These are phyloP conservation scores for Lomentospora prolificans DNA, from an alignment of 2,329 filamentous ascomycete species.

Conservation along the genomic window DNA sequence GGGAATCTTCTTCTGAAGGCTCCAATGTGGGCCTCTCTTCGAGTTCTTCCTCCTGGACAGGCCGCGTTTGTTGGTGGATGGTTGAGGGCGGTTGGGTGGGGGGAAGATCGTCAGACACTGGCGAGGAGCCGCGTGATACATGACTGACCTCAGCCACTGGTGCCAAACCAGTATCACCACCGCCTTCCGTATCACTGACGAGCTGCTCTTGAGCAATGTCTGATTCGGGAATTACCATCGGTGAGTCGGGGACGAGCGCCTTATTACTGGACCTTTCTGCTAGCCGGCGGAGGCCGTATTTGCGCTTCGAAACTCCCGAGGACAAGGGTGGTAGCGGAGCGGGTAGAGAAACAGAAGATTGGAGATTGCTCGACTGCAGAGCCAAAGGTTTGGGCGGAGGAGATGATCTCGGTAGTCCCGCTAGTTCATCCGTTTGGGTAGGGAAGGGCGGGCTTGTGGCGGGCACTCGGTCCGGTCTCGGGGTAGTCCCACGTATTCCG, in stretches of 20 bases:
- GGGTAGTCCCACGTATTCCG: not conserved
- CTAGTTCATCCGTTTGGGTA: not conserved
- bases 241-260: not conserved
- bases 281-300: not conserved
- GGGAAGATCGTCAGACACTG: not conserved
- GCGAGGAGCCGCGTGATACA: not conserved
- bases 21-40: not conserved
- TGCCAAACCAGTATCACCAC: not conserved
- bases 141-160: not conserved
- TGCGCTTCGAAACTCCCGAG: not conserved
- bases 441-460: not conserved
- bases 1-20: not conserved
- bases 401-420: not conserved
- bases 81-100: not conserved
- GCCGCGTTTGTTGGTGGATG: not conserved
- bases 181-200: not conserved
- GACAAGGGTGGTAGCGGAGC: slow-evolving; percentile 3
- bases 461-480: not conserved
- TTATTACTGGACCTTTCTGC: not conserved
- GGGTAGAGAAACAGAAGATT: not conserved
- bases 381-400: not conserved
- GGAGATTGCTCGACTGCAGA: not conserved
- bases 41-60: not conserved
- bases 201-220: not conserved
- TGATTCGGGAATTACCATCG: slow-evolving; percentile 4